Base-by-base conservation (phyloP, 108 stramenopile species). In the Skeletonema grethae region DNA sequence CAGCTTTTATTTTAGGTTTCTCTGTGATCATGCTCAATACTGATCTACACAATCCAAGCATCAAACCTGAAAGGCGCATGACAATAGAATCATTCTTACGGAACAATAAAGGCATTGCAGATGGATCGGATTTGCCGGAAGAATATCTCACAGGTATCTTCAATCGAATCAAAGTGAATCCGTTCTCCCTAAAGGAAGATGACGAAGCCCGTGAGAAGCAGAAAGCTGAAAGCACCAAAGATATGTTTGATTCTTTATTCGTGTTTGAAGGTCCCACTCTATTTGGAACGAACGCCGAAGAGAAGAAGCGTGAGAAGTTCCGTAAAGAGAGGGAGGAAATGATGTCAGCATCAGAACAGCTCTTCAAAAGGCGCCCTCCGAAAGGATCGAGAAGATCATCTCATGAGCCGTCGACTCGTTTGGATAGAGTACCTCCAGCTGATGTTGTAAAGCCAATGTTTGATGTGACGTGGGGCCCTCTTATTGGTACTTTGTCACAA, bases 11-110 rank as follows among this genome's bases (percentile, higher is more conserved):
- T 60, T 85, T 99, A 16, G 98, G 96, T 15, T 99, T 99, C 80
- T 97, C 98, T 10, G 96, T 99, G 13, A 99, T 99, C 75, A 99
- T 99, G 98, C 94, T 99, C 48, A 95, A 99, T 69, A 99, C 99
- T 18, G 98, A 99, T 83, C 86, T 98, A 25, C 99, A 99, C 87
- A 99, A 99, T 70, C 99, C 99, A 16, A 94, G 90, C 75, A 97
- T 99, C 61, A 90, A 89, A 59, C 90, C 88, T 12, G 95, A 97
- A 60, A 82, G 80, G 61, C 88, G 88, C 29, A 99, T 99, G 98
- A 99, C 99, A 9, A 68, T 90, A 18, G 98, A 97, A 63, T 84
- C 84, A 16, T 99, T 99, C 65, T 72, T 97, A 25, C 71, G 86
- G 29, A 98, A 98, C 60, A 99, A 99, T 72, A 79, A 95, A 41